Evolutionary conservation across 352 stramenopile species (phyloP).

Genomic region (Pythium rhizo-oryzae): DNA sequence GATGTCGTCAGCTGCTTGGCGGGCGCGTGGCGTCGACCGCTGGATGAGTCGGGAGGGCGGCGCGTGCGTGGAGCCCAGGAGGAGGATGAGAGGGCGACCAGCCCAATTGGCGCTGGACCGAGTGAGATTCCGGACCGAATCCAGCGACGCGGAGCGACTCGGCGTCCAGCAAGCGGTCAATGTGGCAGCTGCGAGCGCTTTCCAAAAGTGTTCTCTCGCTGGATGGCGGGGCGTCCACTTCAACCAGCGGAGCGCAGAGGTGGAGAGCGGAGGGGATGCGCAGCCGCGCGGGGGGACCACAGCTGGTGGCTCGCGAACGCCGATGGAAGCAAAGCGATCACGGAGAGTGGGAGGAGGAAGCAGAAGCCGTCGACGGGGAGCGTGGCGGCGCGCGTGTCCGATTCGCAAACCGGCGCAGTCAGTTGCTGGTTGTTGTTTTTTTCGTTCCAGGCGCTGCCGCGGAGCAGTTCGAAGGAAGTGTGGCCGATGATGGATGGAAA

Average conservation of each 20-base stretch:
- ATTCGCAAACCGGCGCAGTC: background rate
- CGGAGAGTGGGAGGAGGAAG: background rate
- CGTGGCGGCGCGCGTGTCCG: no score
- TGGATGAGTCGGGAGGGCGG: background rate
- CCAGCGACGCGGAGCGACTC: background rate
- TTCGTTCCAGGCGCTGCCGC: background rate
- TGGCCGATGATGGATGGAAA: constrained; percentile 14
- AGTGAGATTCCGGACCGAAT: background rate
- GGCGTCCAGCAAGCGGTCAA: background rate
- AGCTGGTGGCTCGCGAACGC: background rate
- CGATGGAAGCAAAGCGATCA: background rate
- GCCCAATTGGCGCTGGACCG: background rate
- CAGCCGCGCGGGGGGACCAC: constrained; percentile 10
- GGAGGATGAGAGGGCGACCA: background rate
- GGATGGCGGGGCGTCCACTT: constrained; percentile 17
- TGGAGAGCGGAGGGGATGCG: constrained; percentile 3
- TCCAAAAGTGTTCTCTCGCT: constrained; percentile 20
- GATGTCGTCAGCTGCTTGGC: background rate
- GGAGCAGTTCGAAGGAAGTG: background rate
- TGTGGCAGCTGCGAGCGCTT: constrained; percentile 22
- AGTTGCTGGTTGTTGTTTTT: background rate
- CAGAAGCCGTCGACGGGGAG: no score
- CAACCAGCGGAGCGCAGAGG: constrained; percentile 4
- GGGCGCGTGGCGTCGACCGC: background rate
- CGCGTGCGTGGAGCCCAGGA: background rate